phyloP scores from a whole-genome alignment of 768 basidiomycete genomes.

The Boletus speciosus region DNA sequence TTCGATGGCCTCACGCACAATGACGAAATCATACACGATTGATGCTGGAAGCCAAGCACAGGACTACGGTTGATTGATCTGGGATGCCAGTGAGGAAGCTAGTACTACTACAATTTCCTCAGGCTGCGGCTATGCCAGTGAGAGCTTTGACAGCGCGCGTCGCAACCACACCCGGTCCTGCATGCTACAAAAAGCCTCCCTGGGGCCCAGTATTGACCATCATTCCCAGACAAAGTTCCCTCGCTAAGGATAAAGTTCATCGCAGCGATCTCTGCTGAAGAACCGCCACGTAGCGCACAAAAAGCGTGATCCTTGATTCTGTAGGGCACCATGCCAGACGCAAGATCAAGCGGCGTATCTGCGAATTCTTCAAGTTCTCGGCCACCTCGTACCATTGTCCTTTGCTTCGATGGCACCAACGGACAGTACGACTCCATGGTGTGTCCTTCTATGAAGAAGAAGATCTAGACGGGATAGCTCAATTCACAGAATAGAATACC shows the following conservation, averaged over 20 bases:
- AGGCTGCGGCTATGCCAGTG: no score
- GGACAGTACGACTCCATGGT: slow-evolving; percentile 49
- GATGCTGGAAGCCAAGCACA: not conserved
- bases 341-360: not conserved
- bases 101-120: no score
- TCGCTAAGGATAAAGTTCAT: not conserved
- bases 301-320: not conserved
- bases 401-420: slow-evolving; percentile 71
- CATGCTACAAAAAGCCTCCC: slow-evolving; percentile 3
- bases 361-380: not conserved
- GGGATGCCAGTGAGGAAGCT: not conserved
- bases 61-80: not conserved
- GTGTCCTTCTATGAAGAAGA: slow-evolving; percentile 12
- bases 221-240: not conserved
- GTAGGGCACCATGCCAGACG: slow-evolving; percentile 17
- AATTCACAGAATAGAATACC: slow-evolving; percentile 43
- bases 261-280: not conserved
- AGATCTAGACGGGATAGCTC: not conserved
- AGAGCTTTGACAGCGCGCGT: no score
- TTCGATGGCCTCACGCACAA: not conserved
- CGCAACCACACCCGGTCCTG: no score
- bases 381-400: slow-evolving; percentile 45
- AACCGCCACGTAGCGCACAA: not conserved
- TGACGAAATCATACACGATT: no score
- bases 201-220: not conserved